Conservation (phyloP, 2,329 filamentous ascomycete genomes). For the Penicillium janthinellum region DNA sequence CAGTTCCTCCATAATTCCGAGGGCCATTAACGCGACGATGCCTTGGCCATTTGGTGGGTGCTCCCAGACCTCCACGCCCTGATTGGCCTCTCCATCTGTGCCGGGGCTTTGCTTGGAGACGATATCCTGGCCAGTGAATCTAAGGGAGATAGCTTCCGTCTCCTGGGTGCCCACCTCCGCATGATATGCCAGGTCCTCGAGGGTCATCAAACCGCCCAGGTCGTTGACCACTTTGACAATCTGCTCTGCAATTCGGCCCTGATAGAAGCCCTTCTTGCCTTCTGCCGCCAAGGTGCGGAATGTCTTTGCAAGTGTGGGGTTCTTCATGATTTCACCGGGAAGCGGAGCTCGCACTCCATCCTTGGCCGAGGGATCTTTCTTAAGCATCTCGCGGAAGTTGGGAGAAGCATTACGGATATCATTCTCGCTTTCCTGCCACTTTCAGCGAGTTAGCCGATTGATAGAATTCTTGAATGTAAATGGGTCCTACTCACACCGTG, state of each 20-base stretch:
- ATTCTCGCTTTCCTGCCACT: conserved; percentile 73
- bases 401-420: conserved; percentile 73
- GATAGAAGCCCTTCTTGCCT: conserved; percentile 90
- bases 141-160: conserved; percentile 81
- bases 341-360: conserved; percentile 73
- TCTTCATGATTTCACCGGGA: conserved; percentile 86
- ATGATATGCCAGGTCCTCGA: conserved; percentile 81
- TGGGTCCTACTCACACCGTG: conserved; percentile 59
- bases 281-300: conserved; percentile 77
- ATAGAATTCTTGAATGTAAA: background rate
- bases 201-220: conserved; percentile 73
- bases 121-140: conserved; percentile 65
- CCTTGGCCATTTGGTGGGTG: conserved; percentile 96
- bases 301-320: conserved; percentile 76
- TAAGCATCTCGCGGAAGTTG: conserved; percentile 85
- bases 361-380: conserved; percentile 67
- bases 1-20: conserved; percentile 87
- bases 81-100: conserved; percentile 36
- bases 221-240: conserved; percentile 76
- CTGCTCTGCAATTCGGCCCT: conserved; percentile 77
- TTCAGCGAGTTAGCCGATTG: conserved; percentile 9
- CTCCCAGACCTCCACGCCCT: conserved; percentile 82
- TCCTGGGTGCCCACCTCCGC: conserved; percentile 71
- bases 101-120: conserved; percentile 22
- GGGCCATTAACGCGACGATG: conserved; percentile 89